Conservation (phyloP, 1,284 basidiomycete genomes). For the Austroboletus novae-zelandiae region DNA sequence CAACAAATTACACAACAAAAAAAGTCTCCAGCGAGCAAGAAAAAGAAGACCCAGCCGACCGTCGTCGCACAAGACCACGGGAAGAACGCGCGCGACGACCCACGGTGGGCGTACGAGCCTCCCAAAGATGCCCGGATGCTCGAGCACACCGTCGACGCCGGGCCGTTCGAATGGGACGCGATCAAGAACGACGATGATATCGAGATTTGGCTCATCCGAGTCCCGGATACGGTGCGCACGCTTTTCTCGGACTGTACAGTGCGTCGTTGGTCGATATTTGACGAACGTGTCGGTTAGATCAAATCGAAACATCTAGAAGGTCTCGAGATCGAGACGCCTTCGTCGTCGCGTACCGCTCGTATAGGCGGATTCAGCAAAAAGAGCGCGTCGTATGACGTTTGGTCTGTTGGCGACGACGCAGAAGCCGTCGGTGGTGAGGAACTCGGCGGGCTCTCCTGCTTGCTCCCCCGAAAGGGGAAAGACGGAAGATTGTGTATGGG, state of each 20-base stretch:
- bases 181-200: slow-evolving; percentile 56
- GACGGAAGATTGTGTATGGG: slow-evolving; percentile 58
- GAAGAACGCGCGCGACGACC: slow-evolving; percentile 52
- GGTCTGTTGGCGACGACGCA: slow-evolving; percentile 50
- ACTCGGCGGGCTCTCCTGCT: slow-evolving; percentile 53
- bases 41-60: slow-evolving; percentile 2
- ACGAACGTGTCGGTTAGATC: slow-evolving; percentile 40
- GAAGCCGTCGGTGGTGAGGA: slow-evolving; percentile 58
- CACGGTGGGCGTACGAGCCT: slow-evolving; percentile 53
- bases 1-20: slow-evolving; percentile 1
- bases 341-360: slow-evolving; percentile 35
- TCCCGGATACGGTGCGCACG: slow-evolving; percentile 59
- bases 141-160: slow-evolving; percentile 37
- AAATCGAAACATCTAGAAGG: slow-evolving; percentile 61
- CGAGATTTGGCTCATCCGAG: slow-evolving; percentile 69
- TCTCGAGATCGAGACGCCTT: slow-evolving; percentile 43
- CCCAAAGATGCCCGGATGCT: slow-evolving; percentile 48
- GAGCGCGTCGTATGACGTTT: slow-evolving; percentile 56
- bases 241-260: not conserved
- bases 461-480: slow-evolving; percentile 61
- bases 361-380: slow-evolving; percentile 55
- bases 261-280: too few species aligned
- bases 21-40: not conserved
- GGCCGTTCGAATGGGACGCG: slow-evolving; percentile 66
- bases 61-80: slow-evolving; percentile 15